Conservation (phyloP, 805 yeast species). For the Metschnikowia gelsemii region DNA sequence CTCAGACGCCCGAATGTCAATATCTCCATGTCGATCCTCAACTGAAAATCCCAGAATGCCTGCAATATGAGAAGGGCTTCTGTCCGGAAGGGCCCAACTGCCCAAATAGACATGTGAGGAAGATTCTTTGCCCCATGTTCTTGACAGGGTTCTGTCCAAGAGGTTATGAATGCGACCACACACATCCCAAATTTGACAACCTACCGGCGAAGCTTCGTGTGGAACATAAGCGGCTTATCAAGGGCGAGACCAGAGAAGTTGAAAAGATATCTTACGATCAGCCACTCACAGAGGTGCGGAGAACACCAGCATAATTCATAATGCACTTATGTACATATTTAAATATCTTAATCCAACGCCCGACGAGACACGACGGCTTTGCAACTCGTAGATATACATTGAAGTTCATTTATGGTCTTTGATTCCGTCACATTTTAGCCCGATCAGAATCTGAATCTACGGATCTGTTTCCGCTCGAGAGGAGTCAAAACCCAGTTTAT, state of each 20-base stretch:
- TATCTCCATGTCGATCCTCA: constrained; percentile 90
- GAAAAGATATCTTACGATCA: constrained; percentile 23
- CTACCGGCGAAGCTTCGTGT: constrained; percentile 36
- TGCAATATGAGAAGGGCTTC: constrained; percentile 80
- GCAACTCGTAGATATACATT: too few relatives aligned
- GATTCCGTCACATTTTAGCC: neutral
- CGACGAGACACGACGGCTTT: neutral
- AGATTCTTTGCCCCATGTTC: constrained; percentile 72
- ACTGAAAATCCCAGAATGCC: constrained; percentile 84
- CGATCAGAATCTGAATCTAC: constrained; percentile 52
- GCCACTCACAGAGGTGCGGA: constrained; percentile 20
- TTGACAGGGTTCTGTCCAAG: constrained; percentile 91
- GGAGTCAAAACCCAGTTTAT: constrained; percentile 76
- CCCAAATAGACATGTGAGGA: constrained; percentile 73
- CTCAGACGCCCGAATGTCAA: constrained; percentile 91
- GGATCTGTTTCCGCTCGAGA: constrained; percentile 64
- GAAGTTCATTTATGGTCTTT: neutral
- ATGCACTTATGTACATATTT: neutral
- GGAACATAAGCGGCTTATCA: constrained; percentile 18
- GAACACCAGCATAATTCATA: constrained; percentile 1
- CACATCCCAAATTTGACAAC: constrained; percentile 79
- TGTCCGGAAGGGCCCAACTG: constrained; percentile 92
- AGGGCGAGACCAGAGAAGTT: constrained; percentile 22
- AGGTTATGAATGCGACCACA: constrained; percentile 72
- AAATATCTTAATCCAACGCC: constrained; percentile 1